Percentiles rank a stretch among this genome's conserved stretches.
Evolutionary conservation across 164 flowering plant genomes (phyloP).

Genomic region (Tetrastigma voinierianum): DNA sequence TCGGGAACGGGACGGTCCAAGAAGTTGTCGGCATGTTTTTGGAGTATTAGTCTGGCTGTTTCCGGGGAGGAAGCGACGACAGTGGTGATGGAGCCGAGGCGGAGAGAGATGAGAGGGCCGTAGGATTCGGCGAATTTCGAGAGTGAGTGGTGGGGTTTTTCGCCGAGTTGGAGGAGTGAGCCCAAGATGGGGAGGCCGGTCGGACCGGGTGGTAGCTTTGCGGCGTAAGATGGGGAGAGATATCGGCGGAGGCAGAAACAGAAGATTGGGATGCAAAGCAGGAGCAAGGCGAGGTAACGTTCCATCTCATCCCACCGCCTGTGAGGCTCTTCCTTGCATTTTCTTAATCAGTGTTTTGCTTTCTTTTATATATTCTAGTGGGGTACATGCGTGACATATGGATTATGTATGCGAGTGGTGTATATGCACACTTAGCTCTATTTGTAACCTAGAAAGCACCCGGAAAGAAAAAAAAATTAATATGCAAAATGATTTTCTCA

Average conservation of each 20-base stretch:
- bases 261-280: background rate
- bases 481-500: too few relatives aligned
- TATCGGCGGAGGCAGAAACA: background rate
- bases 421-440: too few relatives aligned
- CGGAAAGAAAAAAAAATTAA: too few relatives aligned
- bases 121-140: slow-evolving; percentile 12
- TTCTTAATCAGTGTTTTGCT: too few relatives aligned
- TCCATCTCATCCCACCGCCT: too few relatives aligned
- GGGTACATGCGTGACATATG: too few relatives aligned
- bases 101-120: slow-evolving; percentile 30
- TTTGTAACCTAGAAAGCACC: too few relatives aligned
- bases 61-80: slow-evolving; percentile 24
- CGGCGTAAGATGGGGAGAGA: background rate
- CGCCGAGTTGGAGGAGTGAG: slow-evolving; percentile 21
- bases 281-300: slow-evolving; percentile 2
- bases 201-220: slow-evolving; percentile 28
- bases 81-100: slow-evolving; percentile 23
- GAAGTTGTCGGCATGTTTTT: slow-evolving; percentile 19
- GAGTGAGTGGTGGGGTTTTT: slow-evolving; percentile 20
- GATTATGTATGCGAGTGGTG: too few relatives aligned
- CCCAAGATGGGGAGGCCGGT: slow-evolving; percentile 27
- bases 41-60: slow-evolving; percentile 26
- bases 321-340: too few relatives aligned
- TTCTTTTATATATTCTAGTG: too few relatives aligned
- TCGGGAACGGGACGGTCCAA: slow-evolving; percentile 23